A percentile compares a stretch with the other conserved stretches of the same genome.
Conservation (phyloP, 352 stramenopile genomes). For the Phytophthora brassicae region DNA sequence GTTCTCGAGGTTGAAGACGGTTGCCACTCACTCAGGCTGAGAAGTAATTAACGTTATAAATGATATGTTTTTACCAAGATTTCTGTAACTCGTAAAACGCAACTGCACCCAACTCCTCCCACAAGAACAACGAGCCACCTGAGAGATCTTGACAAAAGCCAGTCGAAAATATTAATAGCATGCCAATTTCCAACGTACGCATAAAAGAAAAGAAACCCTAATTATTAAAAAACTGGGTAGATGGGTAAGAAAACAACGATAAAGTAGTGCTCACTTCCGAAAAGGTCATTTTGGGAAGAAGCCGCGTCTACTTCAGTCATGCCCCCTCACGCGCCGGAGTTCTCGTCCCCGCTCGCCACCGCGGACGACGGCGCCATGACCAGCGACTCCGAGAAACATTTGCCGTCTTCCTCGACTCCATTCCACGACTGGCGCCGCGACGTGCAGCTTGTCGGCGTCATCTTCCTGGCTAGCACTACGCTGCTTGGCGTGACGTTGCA, state of each 20-base stretch:
- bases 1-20: too few species aligned
- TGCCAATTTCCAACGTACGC: too few species aligned
- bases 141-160: too few species aligned
- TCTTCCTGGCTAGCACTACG: constrained; percentile 42
- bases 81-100: too few species aligned
- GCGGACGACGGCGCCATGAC: constrained; percentile 6
- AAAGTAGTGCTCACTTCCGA: constrained; percentile 14
- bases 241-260: constrained; percentile 9
- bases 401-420: background rate
- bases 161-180: too few species aligned
- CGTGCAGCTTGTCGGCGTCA: constrained; percentile 45
- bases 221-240: background rate
- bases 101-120: too few species aligned
- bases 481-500: constrained; percentile 47
- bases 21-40: too few species aligned
- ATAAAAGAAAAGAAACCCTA: background rate
- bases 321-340: constrained; percentile 21
- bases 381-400: constrained; percentile 6
- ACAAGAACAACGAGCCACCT: too few species aligned
- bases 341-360: constrained; percentile 11
- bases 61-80: too few species aligned
- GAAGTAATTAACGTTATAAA: too few species aligned
- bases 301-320: constrained; percentile 2
- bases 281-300: constrained; percentile 4
- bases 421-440: constrained; percentile 49